A percentile compares a stretch with the other conserved stretches of the same genome.
Evolutionary conservation across 805 yeast species (phyloP).

Genomic region (Saccharomycopsis guyanensis): DNA sequence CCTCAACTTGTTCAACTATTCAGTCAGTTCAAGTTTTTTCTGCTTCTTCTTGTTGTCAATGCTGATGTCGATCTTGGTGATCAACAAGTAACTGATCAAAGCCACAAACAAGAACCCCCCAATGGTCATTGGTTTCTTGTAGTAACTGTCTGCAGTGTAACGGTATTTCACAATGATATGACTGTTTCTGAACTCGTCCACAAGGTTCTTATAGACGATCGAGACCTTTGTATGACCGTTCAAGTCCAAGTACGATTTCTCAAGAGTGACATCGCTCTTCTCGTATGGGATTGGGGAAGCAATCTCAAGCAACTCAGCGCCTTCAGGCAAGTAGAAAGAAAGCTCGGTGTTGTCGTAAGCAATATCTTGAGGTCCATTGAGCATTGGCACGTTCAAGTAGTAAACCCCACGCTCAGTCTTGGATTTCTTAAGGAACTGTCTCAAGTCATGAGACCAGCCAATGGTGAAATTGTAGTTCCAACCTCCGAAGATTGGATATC

Average conservation of each 20-base stretch:
- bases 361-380: slow-evolving; percentile 67
- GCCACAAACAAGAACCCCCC: slow-evolving; percentile 57
- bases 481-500: slow-evolving; percentile 93
- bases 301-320: slow-evolving; percentile 53
- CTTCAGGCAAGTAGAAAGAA: slow-evolving; percentile 78
- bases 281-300: slow-evolving; percentile 45
- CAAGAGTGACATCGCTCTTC: slow-evolving; percentile 25
- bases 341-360: slow-evolving; percentile 55
- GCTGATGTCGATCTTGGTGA: slow-evolving; percentile 39
- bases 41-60: slow-evolving; percentile 23
- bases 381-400: slow-evolving; percentile 57
- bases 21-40: too few relatives aligned
- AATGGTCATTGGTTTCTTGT: slow-evolving; percentile 59
- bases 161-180: slow-evolving; percentile 56
- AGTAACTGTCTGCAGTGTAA: slow-evolving; percentile 44
- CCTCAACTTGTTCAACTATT: too few relatives aligned
- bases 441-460: slow-evolving; percentile 76
- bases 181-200: slow-evolving; percentile 56
- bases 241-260: slow-evolving; percentile 64
- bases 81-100: slow-evolving; percentile 43
- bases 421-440: slow-evolving; percentile 41
- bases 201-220: slow-evolving; percentile 49
- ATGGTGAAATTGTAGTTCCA: slow-evolving; percentile 94
- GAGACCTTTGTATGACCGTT: slow-evolving; percentile 74
- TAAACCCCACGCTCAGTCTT: slow-evolving; percentile 39